phyloP scores from a whole-genome alignment of 495 filamentous ascomycete species.

The Podospora bellae-mahoneyi region DNA sequence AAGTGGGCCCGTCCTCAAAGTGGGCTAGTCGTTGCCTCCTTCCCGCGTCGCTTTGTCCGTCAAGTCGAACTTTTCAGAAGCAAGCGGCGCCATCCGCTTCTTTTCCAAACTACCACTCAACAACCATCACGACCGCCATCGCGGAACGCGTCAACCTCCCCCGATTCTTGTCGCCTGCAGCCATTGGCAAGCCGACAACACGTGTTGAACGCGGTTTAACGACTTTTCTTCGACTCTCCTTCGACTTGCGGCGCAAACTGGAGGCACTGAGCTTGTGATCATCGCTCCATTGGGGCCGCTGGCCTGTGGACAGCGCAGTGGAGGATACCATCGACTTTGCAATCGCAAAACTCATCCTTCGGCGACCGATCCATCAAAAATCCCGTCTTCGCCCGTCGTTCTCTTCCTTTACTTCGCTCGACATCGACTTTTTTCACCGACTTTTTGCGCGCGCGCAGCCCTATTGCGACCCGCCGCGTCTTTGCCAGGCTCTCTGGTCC shows the following conservation, averaged over 20 bases:
- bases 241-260: constrained; percentile 24
- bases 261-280: constrained; percentile 23
- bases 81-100: constrained; percentile 25
- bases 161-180: constrained; percentile 29
- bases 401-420: constrained; percentile 14
- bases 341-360: constrained; percentile 22
- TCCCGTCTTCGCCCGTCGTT: constrained; percentile 11
- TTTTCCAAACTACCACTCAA: constrained; percentile 31
- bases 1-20: constrained; percentile 21
- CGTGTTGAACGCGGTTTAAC: constrained; percentile 28
- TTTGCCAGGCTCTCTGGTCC: constrained; percentile 7
- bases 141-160: constrained; percentile 39
- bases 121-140: constrained; percentile 31
- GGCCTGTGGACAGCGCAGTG: constrained; percentile 37
- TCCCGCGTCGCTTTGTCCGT: constrained; percentile 23
- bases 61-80: constrained; percentile 36
- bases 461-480: constrained; percentile 18
- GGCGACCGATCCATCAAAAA: constrained; percentile 26
- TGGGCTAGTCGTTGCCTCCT: constrained; percentile 18
- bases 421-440: constrained; percentile 3
- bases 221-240: constrained; percentile 17
- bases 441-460: constrained; percentile 19
- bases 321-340: constrained; percentile 30
- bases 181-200: constrained; percentile 28
- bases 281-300: constrained; percentile 37